Conservation (phyloP, 306 rosid genomes). For the Acmispon strigosus region DNA sequence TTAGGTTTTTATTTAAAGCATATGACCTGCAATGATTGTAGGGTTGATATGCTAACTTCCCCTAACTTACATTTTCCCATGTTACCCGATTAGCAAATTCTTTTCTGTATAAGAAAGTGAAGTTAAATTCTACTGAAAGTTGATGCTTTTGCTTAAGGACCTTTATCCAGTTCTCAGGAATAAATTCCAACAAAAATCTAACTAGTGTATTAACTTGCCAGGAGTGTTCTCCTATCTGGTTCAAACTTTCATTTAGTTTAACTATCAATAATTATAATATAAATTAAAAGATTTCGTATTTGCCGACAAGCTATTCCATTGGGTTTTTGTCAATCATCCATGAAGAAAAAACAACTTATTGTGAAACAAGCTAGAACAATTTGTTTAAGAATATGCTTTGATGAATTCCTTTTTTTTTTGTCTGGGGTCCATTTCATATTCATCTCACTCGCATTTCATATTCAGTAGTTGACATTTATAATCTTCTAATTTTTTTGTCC, state of each 20-base stretch:
- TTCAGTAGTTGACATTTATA: constrained; percentile 4
- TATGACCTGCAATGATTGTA: neutral
- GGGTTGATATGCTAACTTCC: neutral
- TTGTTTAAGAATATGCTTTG: constrained; percentile 9
- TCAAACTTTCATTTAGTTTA: neutral
- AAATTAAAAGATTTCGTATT: neutral
- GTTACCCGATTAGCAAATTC: neutral
- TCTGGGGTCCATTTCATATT: neutral
- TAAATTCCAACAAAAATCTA: neutral
- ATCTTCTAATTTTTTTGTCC: constrained; percentile 20
- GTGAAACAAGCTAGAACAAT: neutral
- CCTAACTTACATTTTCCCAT: neutral
- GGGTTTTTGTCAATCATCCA: neutral
- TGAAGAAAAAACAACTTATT: neutral
- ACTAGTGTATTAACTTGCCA: neutral
- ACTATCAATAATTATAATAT: neutral
- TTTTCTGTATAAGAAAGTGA: neutral
- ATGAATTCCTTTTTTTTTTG: neutral
- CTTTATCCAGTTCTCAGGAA: neutral
- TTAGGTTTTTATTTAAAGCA: neutral
- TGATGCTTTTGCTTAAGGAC: constrained; percentile 12
- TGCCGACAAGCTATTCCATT: neutral
- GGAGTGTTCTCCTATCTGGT: neutral
- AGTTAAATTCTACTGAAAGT: neutral
- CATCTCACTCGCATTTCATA: neutral